These are phyloP conservation scores for Phaeoacremonium minimum DNA, from an alignment of 2,329 filamentous ascomycete species.

Conservation along the genomic window DNA sequence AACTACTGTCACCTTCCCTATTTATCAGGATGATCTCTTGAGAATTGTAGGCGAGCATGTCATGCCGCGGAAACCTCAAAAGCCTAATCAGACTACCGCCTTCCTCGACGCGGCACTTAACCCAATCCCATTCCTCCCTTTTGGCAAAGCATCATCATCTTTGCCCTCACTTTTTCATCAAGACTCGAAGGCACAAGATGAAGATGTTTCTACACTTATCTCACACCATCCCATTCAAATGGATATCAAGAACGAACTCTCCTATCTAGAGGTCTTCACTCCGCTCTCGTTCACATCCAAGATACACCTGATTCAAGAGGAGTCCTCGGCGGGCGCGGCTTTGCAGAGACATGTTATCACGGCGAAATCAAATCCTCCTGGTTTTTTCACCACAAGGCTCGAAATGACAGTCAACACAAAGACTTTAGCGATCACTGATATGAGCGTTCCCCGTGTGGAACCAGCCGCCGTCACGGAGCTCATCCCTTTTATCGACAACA, in stretches of 20 bases:
- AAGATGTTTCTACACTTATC: constrained; percentile 30
- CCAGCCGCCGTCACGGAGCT: constrained; percentile 56
- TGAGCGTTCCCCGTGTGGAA: constrained; percentile 53
- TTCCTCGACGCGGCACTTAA: constrained; percentile 46
- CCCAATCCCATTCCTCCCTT: constrained; percentile 47
- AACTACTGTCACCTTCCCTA: no score
- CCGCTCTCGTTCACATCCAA: constrained; percentile 59
- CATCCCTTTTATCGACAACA: constrained; percentile 41
- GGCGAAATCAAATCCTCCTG: constrained; percentile 36
- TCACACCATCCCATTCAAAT: constrained; percentile 65
- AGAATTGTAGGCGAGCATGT: no score
- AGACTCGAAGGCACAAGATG: not conserved
- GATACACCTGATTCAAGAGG: constrained; percentile 37
- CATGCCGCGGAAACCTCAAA: no score
- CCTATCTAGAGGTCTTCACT: constrained; percentile 68
- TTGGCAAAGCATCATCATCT: constrained; percentile 30
- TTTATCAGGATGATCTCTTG: no score
- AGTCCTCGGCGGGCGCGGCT: constrained; percentile 21
- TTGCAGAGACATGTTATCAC: constrained; percentile 55
- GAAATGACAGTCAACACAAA: constrained; percentile 55
- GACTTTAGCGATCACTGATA: constrained; percentile 42
- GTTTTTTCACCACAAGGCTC: constrained; percentile 54
- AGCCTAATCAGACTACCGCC: constrained; percentile 25
- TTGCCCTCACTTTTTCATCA: constrained; percentile 18
- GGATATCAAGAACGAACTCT: constrained; percentile 59